These are phyloP conservation scores for Vigna hirtella DNA, from an alignment of 306 rosid genomes.

Conservation along the genomic window DNA sequence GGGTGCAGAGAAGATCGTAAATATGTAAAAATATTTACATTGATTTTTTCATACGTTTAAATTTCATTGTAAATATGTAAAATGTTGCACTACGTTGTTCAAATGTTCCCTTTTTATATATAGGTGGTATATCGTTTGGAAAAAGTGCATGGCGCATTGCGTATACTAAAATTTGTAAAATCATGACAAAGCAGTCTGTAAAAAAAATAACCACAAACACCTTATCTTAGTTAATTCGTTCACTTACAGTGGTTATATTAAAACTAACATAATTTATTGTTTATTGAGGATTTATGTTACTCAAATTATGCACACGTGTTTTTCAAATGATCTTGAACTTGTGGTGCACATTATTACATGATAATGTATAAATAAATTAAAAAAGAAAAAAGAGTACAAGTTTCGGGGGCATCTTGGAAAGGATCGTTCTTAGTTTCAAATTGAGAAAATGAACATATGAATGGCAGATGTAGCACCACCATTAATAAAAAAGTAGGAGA, in stretches of 20 bases:
- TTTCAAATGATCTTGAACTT: not conserved
- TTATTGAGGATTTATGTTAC: too few relatives aligned
- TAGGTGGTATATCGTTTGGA: not conserved
- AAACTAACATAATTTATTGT: too few relatives aligned
- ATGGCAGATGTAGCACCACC: conserved; percentile 18
- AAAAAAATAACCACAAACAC: too few relatives aligned
- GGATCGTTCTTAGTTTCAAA: conserved; percentile 16
- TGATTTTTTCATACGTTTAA: too few relatives aligned
- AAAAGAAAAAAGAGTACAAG: not conserved
- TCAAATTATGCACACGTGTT: too few relatives aligned
- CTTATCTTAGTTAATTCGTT: too few relatives aligned
- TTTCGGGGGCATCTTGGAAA: conserved; percentile 16
- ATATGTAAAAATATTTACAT: not conserved
- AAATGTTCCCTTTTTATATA: conserved; percentile 4
- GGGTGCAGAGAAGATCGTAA: not conserved
- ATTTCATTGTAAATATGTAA: not conserved
- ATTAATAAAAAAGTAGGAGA: conserved; percentile 1
- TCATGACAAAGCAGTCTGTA: not conserved
- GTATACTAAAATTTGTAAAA: not conserved
- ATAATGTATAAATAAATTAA: not conserved
- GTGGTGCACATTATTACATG: not conserved
- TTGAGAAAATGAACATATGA: conserved; percentile 7
- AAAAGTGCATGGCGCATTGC: not conserved
- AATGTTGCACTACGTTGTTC: not conserved
- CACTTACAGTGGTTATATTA: too few relatives aligned